A percentile compares a stretch with the other conserved stretches of the same genome.
These are phyloP conservation scores for Umbelopsis isabellina DNA, from an alignment of 192 early-diverging fungal species.

Conservation along the genomic window DNA sequence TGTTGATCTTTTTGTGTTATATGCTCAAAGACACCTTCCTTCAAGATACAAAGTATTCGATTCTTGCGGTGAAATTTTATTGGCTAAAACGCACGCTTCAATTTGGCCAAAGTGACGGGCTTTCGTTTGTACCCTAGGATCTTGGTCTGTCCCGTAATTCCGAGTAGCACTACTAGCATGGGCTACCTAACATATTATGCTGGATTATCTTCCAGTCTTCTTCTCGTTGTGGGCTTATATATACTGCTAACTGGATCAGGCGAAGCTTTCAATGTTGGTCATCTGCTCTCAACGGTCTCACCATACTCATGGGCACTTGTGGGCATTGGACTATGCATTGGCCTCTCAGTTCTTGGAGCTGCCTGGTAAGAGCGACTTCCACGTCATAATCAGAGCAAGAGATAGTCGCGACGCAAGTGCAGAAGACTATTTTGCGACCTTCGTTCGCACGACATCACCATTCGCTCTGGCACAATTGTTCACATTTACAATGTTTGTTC, in stretches of 20 bases:
- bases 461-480: not conserved
- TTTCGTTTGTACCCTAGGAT: too few relatives aligned
- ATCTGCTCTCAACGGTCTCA: slow-evolving; percentile 72
- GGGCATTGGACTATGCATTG: slow-evolving; percentile 85
- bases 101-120: too few relatives aligned
- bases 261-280: slow-evolving; percentile 86
- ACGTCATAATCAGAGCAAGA: not conserved
- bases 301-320: slow-evolving; percentile 90
- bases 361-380: slow-evolving; percentile 68
- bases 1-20: too few relatives aligned
- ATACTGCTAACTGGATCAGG: slow-evolving; percentile 87
- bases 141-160: not conserved
- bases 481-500: not conserved
- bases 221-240: slow-evolving; percentile 72
- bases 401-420: not conserved
- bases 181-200: slow-evolving; percentile 32
- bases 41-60: too few relatives aligned
- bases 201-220: slow-evolving; percentile 33
- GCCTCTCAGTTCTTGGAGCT: slow-evolving; percentile 89
- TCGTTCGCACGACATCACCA: not conserved
- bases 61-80: too few relatives aligned
- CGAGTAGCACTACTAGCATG: slow-evolving; percentile 12
- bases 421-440: not conserved
- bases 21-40: too few relatives aligned
- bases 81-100: too few relatives aligned